Base-by-base conservation (phyloP, 1,139 yeast species). In the Kluyveromyces sp. region DNA sequence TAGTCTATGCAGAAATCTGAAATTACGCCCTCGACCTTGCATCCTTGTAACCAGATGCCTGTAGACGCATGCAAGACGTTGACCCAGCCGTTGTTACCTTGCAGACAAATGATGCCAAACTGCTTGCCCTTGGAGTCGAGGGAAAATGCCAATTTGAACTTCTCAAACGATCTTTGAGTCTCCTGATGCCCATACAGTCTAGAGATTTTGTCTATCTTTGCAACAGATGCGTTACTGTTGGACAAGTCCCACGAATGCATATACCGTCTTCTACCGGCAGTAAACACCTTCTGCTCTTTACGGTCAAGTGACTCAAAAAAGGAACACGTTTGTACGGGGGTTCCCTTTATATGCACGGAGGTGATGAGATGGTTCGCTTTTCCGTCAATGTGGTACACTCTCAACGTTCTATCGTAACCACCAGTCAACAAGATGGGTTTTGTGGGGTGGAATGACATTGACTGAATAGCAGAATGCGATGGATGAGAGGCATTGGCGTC, bases 371-470 rank as follows among this genome's bases (percentile, higher is more conserved):
- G 80, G 61, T 94, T 94, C 47, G 68, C 62, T 59, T 83, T 85
- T n/a, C 97, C 97, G 61, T 92, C 98, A 46, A 89, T 78, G 58
- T 92, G 95, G 62, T 81, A 92, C 22, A 94, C 70, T 56, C 98
- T 72, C 46, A 92, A 63, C 0, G 96, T 84, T 56, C 87, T 76
- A 61, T 94, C 99, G 59, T 83, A 88, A 20, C 99, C 99, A 48
- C 94, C 94, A 0, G 96, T 84, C 47, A 92, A 67, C 39, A 92
- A 66, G 36, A 94, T 47, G 25, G 98, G 95, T 56, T 85, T 94
- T 6, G 75, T 69, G 11, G 85, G 86, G 62, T 94, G 98, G 74
- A 92, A 92, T 11, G 83, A 73, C 40, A 94, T 59, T 0, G 92
- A 70, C 64, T 88, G 97, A 20, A 94, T 77, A 1, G 88, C 95